Percentiles rank a stretch among this genome's conserved stretches.
phyloP scores from a whole-genome alignment of 2,329 filamentous ascomycete genomes.

The Xylariales sp. region DNA sequence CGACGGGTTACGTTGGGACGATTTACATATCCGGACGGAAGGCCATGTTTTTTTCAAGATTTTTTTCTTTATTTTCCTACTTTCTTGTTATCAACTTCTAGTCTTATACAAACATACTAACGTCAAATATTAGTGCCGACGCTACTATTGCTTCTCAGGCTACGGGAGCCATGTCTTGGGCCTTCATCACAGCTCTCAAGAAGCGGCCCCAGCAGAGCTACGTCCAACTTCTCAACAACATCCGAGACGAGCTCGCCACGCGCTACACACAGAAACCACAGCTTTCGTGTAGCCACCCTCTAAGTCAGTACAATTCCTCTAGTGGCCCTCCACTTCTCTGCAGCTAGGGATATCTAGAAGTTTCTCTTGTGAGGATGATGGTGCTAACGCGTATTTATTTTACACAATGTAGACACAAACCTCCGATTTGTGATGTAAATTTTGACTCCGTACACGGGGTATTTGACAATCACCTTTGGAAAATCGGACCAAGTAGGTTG shows the following conservation, averaged over 20 bases:
- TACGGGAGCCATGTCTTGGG: slow-evolving; percentile 97
- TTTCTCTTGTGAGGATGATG: too few species aligned
- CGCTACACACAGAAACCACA: slow-evolving; percentile 96
- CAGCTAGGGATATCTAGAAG: too few species aligned
- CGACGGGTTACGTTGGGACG: slow-evolving; percentile 40
- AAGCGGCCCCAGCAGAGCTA: slow-evolving; percentile 96
- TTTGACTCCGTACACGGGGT: too few species aligned
- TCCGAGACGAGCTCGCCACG: slow-evolving; percentile 79
- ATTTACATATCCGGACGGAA: not conserved
- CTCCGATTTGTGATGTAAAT: too few species aligned
- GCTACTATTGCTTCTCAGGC: slow-evolving; percentile 83
- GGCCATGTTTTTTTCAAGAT: not conserved
- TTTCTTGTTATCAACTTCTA: not conserved
- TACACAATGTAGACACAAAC: too few species aligned
- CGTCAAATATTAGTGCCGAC: slow-evolving; percentile 61
- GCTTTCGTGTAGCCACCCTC: slow-evolving; percentile 89
- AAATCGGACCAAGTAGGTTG: too few species aligned
- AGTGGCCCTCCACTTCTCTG: too few species aligned
- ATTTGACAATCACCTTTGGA: too few species aligned
- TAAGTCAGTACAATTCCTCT: too few species aligned
- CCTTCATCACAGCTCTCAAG: slow-evolving; percentile 86
- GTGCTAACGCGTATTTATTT: too few species aligned
- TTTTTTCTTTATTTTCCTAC: too few species aligned
- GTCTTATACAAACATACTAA: slow-evolving; percentile 6
- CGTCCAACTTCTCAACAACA: slow-evolving; percentile 90